Evolutionary conservation across 352 stramenopile species (phyloP).

Genomic region (Phytophthora ohioensis): DNA sequence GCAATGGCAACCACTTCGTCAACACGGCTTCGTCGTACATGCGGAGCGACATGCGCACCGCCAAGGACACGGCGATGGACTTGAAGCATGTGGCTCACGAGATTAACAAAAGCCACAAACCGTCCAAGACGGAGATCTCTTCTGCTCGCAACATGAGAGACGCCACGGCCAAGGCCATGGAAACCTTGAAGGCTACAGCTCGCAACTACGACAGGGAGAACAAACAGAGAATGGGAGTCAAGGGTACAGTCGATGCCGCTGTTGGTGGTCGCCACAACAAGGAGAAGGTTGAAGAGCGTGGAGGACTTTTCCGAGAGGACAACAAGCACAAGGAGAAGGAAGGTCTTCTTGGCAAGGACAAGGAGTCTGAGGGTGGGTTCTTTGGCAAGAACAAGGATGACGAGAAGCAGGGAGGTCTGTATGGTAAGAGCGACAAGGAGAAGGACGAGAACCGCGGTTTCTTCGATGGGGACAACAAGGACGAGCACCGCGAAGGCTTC

Average conservation of each 20-base stretch:
- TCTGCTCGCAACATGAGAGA: conserved; percentile 35
- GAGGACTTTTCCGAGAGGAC: not conserved
- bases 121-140: conserved; percentile 27
- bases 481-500: conserved; percentile 7
- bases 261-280: conserved; percentile 26
- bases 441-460: conserved; percentile 1
- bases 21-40: conserved; percentile 39
- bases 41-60: conserved; percentile 34
- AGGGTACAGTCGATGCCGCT: conserved; percentile 27
- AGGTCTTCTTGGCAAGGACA: conserved; percentile 2
- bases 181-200: conserved; percentile 22
- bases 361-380: conserved; percentile 10
- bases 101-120: conserved; percentile 28
- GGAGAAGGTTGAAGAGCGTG: conserved; percentile 18
- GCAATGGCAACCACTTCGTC: conserved; percentile 40
- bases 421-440: conserved; percentile 7
- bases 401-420: conserved; percentile 10
- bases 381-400: conserved; percentile 13
- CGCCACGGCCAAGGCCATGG: conserved; percentile 30
- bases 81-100: conserved; percentile 35
- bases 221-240: conserved; percentile 32
- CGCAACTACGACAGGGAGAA: conserved; percentile 44
- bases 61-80: conserved; percentile 35
- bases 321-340: conserved; percentile 9
- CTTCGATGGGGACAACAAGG: conserved; percentile 6